Conservation (phyloP, 140 eudicot genomes). For the Bidens hawaiensis region DNA sequence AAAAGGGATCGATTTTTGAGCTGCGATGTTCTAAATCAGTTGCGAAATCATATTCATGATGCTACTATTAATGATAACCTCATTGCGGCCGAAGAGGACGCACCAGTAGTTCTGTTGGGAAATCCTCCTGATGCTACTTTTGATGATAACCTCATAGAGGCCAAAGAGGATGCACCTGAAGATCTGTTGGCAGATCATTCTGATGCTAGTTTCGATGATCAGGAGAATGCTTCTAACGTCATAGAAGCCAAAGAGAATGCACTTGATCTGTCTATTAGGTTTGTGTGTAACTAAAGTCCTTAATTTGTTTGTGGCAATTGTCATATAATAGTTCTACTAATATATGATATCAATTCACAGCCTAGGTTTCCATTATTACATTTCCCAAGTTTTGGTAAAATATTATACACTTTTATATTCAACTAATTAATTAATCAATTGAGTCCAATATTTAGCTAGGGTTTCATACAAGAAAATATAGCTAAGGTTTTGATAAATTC, state of each 20-base stretch:
- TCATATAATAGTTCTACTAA: no score
- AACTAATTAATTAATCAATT: neutral
- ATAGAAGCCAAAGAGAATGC: no score
- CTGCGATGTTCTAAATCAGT: neutral
- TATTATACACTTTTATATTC: neutral
- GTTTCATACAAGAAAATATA: no score
- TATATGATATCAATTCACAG: neutral
- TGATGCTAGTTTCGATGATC: no score
- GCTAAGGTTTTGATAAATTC: neutral
- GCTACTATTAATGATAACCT: neutral
- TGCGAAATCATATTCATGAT: neutral
- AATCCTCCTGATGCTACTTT: neutral
- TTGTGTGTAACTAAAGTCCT: neutral
- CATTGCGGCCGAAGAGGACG: no score
- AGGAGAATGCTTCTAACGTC: no score
- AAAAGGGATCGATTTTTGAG: slow-evolving; percentile 17
- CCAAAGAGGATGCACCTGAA: no score
- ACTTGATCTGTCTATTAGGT: slow-evolving; percentile 18
- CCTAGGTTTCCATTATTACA: neutral
- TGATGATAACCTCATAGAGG: no score
- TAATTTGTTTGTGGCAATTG: no score
- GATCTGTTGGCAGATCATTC: no score
- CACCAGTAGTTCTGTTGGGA: no score
- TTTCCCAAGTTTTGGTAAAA: neutral
- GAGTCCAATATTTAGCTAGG: neutral